Evolutionary conservation across 768 basidiomycete species (phyloP).

Genomic region (Pleurotus tuoliensis): DNA sequence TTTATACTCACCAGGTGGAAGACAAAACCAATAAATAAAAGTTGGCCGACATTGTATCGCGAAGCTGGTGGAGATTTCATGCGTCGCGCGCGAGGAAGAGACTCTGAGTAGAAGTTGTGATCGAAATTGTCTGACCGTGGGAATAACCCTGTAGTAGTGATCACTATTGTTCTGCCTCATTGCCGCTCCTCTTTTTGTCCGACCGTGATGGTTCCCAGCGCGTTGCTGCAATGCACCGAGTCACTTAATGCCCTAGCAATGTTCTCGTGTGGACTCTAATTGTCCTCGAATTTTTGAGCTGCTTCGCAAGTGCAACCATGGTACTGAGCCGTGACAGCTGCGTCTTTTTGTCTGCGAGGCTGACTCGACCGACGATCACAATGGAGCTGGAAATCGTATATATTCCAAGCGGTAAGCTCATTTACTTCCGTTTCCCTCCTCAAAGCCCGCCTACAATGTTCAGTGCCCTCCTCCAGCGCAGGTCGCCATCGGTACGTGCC

Average conservation of each 20-base stretch:
- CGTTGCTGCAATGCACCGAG: not conserved
- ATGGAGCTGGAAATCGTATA: not conserved
- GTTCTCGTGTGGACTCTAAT: not conserved
- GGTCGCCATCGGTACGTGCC: not conserved
- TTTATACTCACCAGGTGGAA: constrained; percentile 74
- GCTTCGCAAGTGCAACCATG: not conserved
- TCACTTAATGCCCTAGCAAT: not conserved
- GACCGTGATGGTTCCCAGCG: not conserved
- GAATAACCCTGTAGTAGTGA: too few relatives aligned
- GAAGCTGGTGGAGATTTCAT: constrained; percentile 9
- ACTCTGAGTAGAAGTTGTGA: too few relatives aligned
- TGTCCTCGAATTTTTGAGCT: not conserved
- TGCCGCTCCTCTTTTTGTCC: not conserved
- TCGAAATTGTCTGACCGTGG: too few relatives aligned
- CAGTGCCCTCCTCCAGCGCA: not conserved
- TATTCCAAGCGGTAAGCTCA: not conserved
- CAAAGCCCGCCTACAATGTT: not conserved
- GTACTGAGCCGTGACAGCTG: not conserved
- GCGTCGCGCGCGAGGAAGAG: not conserved
- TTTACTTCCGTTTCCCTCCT: not conserved
- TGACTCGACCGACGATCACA: not conserved
- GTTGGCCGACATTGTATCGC: constrained; percentile 35
- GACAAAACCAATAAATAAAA: constrained; percentile 63
- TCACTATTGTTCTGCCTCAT: not conserved
- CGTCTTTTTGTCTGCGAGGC: not conserved